A percentile compares a stretch with the other conserved stretches of the same genome.
Conservation (phyloP, 2,329 filamentous ascomycete genomes). For the Huntiella decipiens region DNA sequence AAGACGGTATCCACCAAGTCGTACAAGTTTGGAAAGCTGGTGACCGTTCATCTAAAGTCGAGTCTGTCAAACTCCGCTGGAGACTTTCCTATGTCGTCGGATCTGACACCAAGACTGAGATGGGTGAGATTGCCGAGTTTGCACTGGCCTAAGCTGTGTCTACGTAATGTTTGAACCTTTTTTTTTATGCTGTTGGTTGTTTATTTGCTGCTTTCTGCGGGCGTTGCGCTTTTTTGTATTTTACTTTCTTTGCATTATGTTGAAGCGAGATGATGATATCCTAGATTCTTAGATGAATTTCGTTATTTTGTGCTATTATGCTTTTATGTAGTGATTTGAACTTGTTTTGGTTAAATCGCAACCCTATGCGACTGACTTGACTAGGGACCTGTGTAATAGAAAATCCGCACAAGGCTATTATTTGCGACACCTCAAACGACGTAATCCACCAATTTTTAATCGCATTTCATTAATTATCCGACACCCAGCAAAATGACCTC, state of each 20-base stretch:
- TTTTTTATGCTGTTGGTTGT: not conserved
- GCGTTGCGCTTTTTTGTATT: not conserved
- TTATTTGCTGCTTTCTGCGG: not conserved
- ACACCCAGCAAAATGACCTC: too few species aligned
- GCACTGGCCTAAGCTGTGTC: slow-evolving; percentile 38
- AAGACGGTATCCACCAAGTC: slow-evolving; percentile 58
- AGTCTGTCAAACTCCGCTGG: slow-evolving; percentile 76
- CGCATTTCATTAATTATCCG: too few species aligned
- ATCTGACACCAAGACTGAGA: slow-evolving; percentile 50
- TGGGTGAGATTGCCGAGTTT: slow-evolving; percentile 67
- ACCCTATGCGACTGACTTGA: too few species aligned
- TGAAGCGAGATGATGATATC: not conserved
- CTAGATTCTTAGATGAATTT: too few species aligned
- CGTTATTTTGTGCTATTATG: too few species aligned
- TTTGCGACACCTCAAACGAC: too few species aligned
- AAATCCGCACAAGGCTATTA: too few species aligned
- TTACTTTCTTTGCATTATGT: not conserved
- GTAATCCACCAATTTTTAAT: too few species aligned
- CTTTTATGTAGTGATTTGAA: too few species aligned
- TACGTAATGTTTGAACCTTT: not conserved
- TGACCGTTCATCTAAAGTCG: slow-evolving; percentile 47
- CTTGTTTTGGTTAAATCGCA: too few species aligned
- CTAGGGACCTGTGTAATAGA: too few species aligned
- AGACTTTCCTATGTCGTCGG: slow-evolving; percentile 62
- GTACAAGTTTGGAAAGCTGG: slow-evolving; percentile 60